Evolutionary conservation across 2,329 filamentous ascomycete species (phyloP).

Genomic region (Leptodontidium sp.): DNA sequence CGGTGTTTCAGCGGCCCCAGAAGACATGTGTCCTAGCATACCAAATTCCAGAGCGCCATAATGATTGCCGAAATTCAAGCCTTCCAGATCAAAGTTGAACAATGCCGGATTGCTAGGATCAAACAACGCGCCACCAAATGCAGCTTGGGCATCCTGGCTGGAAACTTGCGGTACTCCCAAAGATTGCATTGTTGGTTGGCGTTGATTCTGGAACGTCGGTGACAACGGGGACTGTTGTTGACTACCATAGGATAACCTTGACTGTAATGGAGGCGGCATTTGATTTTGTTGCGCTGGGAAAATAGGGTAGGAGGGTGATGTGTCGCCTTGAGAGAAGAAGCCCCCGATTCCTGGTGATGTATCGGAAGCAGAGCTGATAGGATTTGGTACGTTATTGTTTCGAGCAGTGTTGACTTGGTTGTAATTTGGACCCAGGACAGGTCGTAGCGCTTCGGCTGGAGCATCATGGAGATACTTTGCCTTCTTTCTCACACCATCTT

Average conservation of each 20-base stretch:
- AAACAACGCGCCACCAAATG: constrained; percentile 71
- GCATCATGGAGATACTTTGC: constrained; percentile 99
- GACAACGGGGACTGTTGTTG: constrained; percentile 79
- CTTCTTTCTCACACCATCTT: constrained; percentile 97
- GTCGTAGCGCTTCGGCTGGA: constrained; percentile 85
- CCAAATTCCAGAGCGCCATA: constrained; percentile 96
- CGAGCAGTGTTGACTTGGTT: constrained; percentile 62
- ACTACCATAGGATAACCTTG: constrained; percentile 63
- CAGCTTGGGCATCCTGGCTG: constrained; percentile 50
- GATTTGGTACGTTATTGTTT: constrained; percentile 43
- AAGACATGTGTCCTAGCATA: constrained; percentile 95
- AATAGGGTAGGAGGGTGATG: constrained; percentile 44
- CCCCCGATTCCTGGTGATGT: constrained; percentile 40
- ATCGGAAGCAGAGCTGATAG: constrained; percentile 42
- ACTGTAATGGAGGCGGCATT: constrained; percentile 61
- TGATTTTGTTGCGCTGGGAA: constrained; percentile 56
- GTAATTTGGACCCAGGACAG: constrained; percentile 79
- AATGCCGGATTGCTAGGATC: constrained; percentile 91
- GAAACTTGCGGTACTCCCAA: constrained; percentile 52
- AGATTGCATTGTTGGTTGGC: constrained; percentile 55
- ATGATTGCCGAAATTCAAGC: constrained; percentile 93
- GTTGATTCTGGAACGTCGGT: constrained; percentile 70
- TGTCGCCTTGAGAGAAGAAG: constrained; percentile 46
- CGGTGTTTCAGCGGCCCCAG: constrained; percentile 83
- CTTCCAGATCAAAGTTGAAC: constrained; percentile 96